Evolutionary conservation across 2,329 filamentous ascomycete genomes (phyloP).

Genomic region (Fusarium verticillioides): DNA sequence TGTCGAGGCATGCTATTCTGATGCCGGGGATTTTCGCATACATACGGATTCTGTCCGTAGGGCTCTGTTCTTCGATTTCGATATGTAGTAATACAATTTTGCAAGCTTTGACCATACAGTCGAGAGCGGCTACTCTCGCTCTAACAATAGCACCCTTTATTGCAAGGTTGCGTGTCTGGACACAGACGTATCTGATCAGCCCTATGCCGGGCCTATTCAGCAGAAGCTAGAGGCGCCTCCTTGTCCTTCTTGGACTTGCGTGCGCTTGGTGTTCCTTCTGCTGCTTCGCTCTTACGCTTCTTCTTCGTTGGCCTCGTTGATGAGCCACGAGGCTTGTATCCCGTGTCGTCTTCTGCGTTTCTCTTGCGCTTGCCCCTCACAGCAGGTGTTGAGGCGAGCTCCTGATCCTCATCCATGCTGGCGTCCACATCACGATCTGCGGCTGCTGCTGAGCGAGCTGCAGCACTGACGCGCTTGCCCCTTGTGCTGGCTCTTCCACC

Average conservation of each 20-base stretch:
- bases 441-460: constrained; percentile 37
- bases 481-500: constrained; percentile 55
- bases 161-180: background rate
- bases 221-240: constrained; percentile 34
- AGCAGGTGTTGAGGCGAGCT: constrained; percentile 49
- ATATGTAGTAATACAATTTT: constrained; percentile 27
- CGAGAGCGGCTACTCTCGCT: constrained; percentile 15
- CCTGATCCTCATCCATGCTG: constrained; percentile 55
- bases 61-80: constrained; percentile 13
- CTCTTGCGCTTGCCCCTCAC: constrained; percentile 62
- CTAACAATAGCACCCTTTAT: background rate
- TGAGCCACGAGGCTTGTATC: constrained; percentile 69
- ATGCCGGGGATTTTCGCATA: constrained; percentile 12
- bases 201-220: constrained; percentile 45
- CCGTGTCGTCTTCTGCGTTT: constrained; percentile 66
- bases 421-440: constrained; percentile 47
- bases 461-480: constrained; percentile 50
- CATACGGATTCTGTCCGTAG: constrained; percentile 24
- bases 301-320: constrained; percentile 65
- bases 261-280: constrained; percentile 50
- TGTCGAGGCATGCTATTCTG: constrained; percentile 23
- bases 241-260: constrained; percentile 53
- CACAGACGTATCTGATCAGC: background rate
- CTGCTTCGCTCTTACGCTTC: constrained; percentile 67
- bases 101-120: background rate